Percentiles rank a stretch among this genome's conserved stretches.
Conservation (phyloP, 2,329 filamentous ascomycete species). For the Alternaria sp. region DNA sequence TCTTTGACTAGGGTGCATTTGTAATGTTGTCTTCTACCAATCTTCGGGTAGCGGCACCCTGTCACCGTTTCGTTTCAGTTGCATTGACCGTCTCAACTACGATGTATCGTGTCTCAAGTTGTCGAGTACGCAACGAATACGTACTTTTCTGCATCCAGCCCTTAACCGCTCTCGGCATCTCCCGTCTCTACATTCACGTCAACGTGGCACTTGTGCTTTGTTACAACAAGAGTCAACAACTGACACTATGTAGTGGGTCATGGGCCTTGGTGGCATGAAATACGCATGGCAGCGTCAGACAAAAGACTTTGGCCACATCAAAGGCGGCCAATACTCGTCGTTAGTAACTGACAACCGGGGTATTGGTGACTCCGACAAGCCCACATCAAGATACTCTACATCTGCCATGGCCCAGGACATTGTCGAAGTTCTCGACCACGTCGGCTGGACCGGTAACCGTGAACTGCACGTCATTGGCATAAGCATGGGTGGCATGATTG, state of each 20-base stretch:
- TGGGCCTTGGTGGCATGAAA: constrained; percentile 77
- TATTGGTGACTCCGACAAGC: constrained; percentile 82
- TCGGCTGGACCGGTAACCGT: constrained; percentile 72
- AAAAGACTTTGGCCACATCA: constrained; percentile 79
- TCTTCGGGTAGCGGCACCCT: constrained; percentile 19
- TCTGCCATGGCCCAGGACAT: constrained; percentile 84
- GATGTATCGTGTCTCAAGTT: constrained; percentile 39
- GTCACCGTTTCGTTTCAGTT: constrained; percentile 49
- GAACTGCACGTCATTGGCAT: constrained; percentile 77
- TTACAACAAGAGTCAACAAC: constrained; percentile 1
- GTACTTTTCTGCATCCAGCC: constrained; percentile 5
- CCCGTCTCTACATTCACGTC: neutral
- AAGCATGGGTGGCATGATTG: constrained; percentile 91
- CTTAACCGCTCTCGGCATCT: constrained; percentile 8
- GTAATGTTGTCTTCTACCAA: constrained; percentile 28
- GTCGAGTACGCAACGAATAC: constrained; percentile 20
- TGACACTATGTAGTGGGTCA: constrained; percentile 69
- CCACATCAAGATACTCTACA: constrained; percentile 78
- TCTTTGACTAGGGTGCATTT: constrained; percentile 21
- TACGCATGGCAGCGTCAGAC: constrained; percentile 85
- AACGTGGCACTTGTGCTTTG: neutral
- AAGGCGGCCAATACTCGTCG: constrained; percentile 72
- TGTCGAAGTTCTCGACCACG: constrained; percentile 72
- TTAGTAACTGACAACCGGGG: constrained; percentile 86
- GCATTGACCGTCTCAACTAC: constrained; percentile 47